Evolutionary conservation across 140 eudicot species (phyloP), one percentile per base, ranked within the genome.

Genomic region (Senecio squalidus): DNA sequence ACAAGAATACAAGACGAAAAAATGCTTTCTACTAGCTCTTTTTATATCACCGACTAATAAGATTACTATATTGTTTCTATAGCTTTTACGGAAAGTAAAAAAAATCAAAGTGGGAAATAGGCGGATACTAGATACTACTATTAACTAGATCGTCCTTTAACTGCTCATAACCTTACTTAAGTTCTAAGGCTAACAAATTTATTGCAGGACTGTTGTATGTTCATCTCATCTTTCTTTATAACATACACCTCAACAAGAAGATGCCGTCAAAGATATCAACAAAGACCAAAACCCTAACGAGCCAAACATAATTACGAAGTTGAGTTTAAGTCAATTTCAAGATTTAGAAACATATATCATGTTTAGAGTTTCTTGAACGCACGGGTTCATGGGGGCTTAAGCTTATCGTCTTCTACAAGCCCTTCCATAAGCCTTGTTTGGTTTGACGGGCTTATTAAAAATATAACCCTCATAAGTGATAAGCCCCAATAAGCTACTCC

Each of bases 221-320:
- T 1, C 26, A 64, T 33, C n/a, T 14, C 50, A 48, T 50, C 21
- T 29, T 22, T 33, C 31, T 9, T 44, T 6, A 44, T 20, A 40
- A 24, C 28, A 15, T 13, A 28, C 11, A 16, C 9, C 29, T 17
- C 53, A 25, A 16, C 51, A 4, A n/a, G 4, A 53, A 28, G n/a
- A 55, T 29, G 38, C 25, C 61, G 55, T 4, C 40, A 34, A 23
- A 15, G 24, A 39, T 38, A 64, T 49, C 33, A 8, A 50, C 40
- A 23, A 33, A 6, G 20, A 43, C 20, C 23, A 55, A 56, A 20
- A 46, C 10, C 36, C 47, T 3, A 67, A 67, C 8, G 25, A 55
- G n/a, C 55, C 63, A 66, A 43, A 41, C 47, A 20, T 11, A 28
- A 55, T 22, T 21, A 9, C 10, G 47, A 53, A 54, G 33, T 27